Conservation (phyloP, 139 green algal species). For the Raphidocelis subcapitata region DNA sequence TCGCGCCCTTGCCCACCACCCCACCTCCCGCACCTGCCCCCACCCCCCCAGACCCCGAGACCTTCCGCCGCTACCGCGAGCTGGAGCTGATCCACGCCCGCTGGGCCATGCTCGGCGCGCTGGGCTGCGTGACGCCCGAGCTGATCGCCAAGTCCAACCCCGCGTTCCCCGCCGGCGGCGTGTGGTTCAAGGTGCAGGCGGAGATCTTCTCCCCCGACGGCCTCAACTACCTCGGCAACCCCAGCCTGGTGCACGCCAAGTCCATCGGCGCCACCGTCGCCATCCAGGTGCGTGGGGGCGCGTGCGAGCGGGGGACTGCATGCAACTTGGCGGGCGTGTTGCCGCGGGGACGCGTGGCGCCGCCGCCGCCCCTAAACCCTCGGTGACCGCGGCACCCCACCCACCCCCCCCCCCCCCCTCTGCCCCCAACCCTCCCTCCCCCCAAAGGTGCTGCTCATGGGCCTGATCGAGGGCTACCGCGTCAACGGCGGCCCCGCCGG, state of each 20-base stretch:
- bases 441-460: conserved; percentile 80
- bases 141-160: conserved; percentile 38
- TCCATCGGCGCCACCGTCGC: conserved; percentile 74
- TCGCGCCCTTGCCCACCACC: too few species aligned
- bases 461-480: conserved; percentile 85
- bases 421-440: background rate
- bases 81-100: conserved; percentile 81
- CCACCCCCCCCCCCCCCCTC: too few species aligned
- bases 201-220: conserved; percentile 56
- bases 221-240: conserved; percentile 84
- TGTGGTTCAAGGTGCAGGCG: conserved; percentile 59
- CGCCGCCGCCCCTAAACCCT: too few species aligned
- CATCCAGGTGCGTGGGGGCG: conserved; percentile 44
- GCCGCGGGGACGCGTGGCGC: too few species aligned
- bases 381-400: too few species aligned
- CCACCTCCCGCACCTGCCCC: too few species aligned
- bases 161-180: conserved; percentile 53
- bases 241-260: conserved; percentile 77
- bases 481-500: conserved; percentile 76
- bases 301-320: too few species aligned
- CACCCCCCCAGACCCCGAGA: too few species aligned
- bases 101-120: conserved; percentile 74
- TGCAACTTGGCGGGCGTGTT: too few species aligned
- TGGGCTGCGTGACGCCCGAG: conserved; percentile 49
- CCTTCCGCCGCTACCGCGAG: conserved; percentile 78